phyloP scores from a whole-genome alignment of 208 protist species.

The Crithidia mellificae region DNA sequence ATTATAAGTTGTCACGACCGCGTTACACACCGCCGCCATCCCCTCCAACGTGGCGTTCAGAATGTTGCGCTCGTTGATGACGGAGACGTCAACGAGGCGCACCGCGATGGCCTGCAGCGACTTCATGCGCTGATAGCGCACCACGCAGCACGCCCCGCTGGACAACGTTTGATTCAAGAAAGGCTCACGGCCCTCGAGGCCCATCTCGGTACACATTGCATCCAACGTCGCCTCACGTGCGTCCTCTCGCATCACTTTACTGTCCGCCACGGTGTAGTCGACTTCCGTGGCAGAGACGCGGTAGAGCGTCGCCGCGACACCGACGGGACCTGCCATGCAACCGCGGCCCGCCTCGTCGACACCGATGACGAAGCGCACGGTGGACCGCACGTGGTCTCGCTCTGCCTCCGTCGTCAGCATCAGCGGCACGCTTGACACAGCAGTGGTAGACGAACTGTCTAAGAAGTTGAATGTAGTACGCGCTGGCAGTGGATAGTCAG shows the following conservation, averaged over 20 bases:
- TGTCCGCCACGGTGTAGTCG: slow-evolving; percentile 39
- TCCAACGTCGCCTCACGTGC: slow-evolving; percentile 25
- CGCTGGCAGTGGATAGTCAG: no score
- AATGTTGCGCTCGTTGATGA: slow-evolving; percentile 54
- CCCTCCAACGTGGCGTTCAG: slow-evolving; percentile 64
- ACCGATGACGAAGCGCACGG: slow-evolving; percentile 45
- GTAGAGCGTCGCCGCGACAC: slow-evolving; percentile 44
- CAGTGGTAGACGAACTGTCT: no score
- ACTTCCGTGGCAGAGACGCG: slow-evolving; percentile 18
- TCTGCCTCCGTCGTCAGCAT: slow-evolving; percentile 20
- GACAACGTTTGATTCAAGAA: not conserved
- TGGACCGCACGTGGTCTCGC: not conserved
- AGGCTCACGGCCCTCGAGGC: not conserved
- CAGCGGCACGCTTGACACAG: no score
- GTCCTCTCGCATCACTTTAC: slow-evolving; percentile 36
- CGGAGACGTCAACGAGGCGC: slow-evolving; percentile 27
- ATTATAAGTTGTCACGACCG: slow-evolving; percentile 29
- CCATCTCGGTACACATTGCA: slow-evolving; percentile 29
- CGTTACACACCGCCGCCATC: slow-evolving; percentile 37
- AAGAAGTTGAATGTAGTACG: no score
- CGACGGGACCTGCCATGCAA: slow-evolving; percentile 59
- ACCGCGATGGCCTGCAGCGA: slow-evolving; percentile 33
- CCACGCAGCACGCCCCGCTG: slow-evolving; percentile 9
- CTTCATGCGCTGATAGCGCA: slow-evolving; percentile 2
- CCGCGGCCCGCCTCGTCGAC: slow-evolving; percentile 64